Percentiles rank a stretch among this genome's conserved stretches.
Conservation (phyloP, 2,329 filamentous ascomycete species). For the Xylaria digitata region DNA sequence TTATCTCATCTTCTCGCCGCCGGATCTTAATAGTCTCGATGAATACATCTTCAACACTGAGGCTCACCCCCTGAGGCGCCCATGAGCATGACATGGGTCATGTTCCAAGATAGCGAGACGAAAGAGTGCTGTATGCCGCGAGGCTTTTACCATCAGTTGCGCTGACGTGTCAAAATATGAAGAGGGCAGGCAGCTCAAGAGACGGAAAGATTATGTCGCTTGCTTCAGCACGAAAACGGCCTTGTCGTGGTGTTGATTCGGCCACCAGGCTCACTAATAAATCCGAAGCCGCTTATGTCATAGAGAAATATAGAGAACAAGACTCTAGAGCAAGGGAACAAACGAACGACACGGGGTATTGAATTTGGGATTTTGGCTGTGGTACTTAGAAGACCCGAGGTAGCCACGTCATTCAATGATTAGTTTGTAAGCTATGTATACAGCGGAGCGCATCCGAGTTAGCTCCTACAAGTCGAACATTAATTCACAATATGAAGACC, state of each 20-base stretch:
- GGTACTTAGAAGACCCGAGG: neutral
- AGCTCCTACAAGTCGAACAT: neutral
- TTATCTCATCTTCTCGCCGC: constrained; percentile 61
- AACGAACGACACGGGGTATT: neutral
- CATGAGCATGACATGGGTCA: neutral
- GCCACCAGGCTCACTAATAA: neutral
- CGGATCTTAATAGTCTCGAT: constrained; percentile 66
- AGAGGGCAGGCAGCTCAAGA: too few species aligned
- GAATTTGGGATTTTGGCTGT: neutral
- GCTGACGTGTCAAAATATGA: neutral
- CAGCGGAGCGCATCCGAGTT: neutral
- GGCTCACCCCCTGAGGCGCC: constrained; percentile 49
- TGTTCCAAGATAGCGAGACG: neutral
- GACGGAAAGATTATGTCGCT: neutral
- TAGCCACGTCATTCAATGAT: neutral
- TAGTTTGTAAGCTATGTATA: too few species aligned
- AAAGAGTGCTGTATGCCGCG: neutral
- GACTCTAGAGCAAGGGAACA: neutral
- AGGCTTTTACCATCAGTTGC: neutral
- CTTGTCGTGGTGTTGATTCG: neutral
- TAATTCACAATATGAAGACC: neutral
- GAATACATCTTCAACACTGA: constrained; percentile 65
- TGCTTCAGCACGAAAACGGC: neutral
- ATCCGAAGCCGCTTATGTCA: neutral
- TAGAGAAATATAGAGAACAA: neutral